phyloP scores from a whole-genome alignment of 768 basidiomycete genomes.

The Pleurotus sapidus region DNA sequence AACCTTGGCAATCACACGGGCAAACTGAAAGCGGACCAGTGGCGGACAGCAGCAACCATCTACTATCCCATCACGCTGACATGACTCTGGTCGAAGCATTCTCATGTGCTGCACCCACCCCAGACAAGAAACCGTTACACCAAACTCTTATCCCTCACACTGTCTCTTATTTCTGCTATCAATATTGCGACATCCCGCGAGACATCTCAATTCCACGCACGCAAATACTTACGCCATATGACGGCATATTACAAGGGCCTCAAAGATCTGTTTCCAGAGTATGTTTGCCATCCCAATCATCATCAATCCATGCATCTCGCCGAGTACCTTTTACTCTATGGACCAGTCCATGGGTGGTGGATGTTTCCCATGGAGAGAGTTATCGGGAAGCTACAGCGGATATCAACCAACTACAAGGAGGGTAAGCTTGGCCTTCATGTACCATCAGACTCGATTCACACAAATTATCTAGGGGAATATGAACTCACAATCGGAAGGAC shows the following conservation, averaged over 20 bases:
- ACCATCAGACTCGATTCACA: neutral
- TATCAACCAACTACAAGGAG: conserved; percentile 15
- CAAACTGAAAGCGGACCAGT: conserved; percentile 24
- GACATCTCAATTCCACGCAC: conserved; percentile 14
- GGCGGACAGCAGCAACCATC: conserved; percentile 15
- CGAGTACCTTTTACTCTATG: conserved; percentile 20
- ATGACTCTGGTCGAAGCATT: conserved; percentile 18
- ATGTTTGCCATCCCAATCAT: conserved; percentile 19
- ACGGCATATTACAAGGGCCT: conserved; percentile 16
- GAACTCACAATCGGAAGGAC: neutral
- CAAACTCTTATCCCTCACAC: conserved; percentile 14
- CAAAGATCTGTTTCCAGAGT: conserved; percentile 12
- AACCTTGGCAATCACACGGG: conserved; percentile 10
- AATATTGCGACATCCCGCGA: conserved; percentile 13
- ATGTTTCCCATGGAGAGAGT: conserved; percentile 23
- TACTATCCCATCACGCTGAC: conserved; percentile 19
- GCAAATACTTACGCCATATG: conserved; percentile 10
- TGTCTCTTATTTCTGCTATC: conserved; percentile 21
- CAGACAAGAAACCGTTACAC: neutral
- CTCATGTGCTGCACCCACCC: neutral
- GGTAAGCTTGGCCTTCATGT: conserved; percentile 9
- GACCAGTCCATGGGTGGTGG: conserved; percentile 26
- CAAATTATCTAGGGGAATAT: neutral
- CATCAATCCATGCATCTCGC: conserved; percentile 26
- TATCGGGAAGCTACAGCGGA: conserved; percentile 18